Base-by-base conservation (phyloP, 805 yeast species). In the Candida ipomoeae region DNA sequence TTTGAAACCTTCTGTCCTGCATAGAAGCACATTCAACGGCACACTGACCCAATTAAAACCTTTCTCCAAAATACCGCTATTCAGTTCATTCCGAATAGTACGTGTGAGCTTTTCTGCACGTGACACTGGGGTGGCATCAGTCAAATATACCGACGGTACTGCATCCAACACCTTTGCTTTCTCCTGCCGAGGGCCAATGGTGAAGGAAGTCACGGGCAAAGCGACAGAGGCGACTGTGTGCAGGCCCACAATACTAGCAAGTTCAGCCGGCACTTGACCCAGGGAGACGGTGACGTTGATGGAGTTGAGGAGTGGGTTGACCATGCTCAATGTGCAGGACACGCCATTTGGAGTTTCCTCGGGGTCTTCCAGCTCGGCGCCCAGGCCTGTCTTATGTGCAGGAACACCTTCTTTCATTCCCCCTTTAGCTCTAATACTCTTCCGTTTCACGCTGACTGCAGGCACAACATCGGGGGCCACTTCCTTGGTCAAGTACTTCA, bases 381-480 rank as follows among this genome's bases (percentile, higher is more conserved):
- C 13, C 11, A 26, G 10, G 11, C 29, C 11, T 26, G 29, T 5
- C 4, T 3, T 26, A 4, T 26, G 11, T 26, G 4, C 29, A 8
- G 29, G 5, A 26, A 8, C 2, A 8, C 41, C 32, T 39, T 23
- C 15, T 8, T 21, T n/a, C 10, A 13, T 23, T 21, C 33, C 23
- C 23, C 8, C 4, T 10, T 26, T 26, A 26, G 29, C 29, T 26
- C 11, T 26, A 8, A 8, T 26, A 26, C 13, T 31, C 14, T 18
- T 29, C 18, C 46, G 46, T 60, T 57, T n/a, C 65, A 57, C 45
- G 61, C 40, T 36, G 50, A 70, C 46, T 5, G 55, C 51, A 15
- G 78, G 77, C 49, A 72, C 42, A 32, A 59, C 62, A 36, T 73
- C 76, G 6, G 62, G 50, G 2, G 75, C 74, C 45, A 65, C 62